Percentiles rank a stretch among this genome's conserved stretches.
phyloP scores from a whole-genome alignment of 1,284 basidiomycete species.

The Pseudozyma sp. region DNA sequence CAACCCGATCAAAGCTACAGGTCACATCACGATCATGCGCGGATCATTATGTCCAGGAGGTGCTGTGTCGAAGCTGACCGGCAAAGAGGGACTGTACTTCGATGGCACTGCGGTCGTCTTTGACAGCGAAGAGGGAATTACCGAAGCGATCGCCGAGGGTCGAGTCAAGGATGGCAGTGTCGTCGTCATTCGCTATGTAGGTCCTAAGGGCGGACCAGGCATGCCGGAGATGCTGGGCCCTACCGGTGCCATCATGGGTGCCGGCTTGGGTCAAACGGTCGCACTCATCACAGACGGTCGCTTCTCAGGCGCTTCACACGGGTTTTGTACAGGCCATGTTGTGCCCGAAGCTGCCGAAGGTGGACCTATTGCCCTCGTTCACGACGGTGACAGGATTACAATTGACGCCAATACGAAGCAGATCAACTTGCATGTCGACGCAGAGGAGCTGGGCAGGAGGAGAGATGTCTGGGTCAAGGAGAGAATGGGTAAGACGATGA shows the following conservation, averaged over 20 bases:
- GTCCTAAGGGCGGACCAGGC: slow-evolving; percentile 90
- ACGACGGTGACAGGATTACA: slow-evolving; percentile 85
- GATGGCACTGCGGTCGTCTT: slow-evolving; percentile 79
- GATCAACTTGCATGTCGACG: slow-evolving; percentile 50
- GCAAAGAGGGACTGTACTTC: slow-evolving; percentile 91
- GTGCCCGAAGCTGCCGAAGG: slow-evolving; percentile 91
- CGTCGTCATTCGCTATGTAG: slow-evolving; percentile 87
- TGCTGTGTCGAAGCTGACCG: slow-evolving; percentile 94
- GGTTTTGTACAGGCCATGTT: slow-evolving; percentile 89
- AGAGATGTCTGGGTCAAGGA: slow-evolving; percentile 41
- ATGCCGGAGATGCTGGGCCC: slow-evolving; percentile 94
- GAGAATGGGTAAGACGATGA: slow-evolving; percentile 35
- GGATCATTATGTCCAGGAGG: slow-evolving; percentile 90
- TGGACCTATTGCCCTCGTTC: slow-evolving; percentile 88
- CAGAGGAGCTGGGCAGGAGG: slow-evolving; percentile 24
- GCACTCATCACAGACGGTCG: slow-evolving; percentile 96
- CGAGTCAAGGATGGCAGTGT: slow-evolving; percentile 89
- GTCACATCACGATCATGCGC: slow-evolving; percentile 88
- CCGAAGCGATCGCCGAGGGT: slow-evolving; percentile 82
- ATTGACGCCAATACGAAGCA: slow-evolving; percentile 73
- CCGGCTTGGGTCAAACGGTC: slow-evolving; percentile 88
- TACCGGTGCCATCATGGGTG: slow-evolving; percentile 73
- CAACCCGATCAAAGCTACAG: slow-evolving; percentile 87
- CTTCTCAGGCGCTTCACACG: slow-evolving; percentile 82
- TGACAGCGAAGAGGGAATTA: slow-evolving; percentile 83